Evolutionary conservation across 192 early-diverging fungal genomes (phyloP), one percentile per base, ranked within the genome.

Genomic region (Nowakowskiella sp.): DNA sequence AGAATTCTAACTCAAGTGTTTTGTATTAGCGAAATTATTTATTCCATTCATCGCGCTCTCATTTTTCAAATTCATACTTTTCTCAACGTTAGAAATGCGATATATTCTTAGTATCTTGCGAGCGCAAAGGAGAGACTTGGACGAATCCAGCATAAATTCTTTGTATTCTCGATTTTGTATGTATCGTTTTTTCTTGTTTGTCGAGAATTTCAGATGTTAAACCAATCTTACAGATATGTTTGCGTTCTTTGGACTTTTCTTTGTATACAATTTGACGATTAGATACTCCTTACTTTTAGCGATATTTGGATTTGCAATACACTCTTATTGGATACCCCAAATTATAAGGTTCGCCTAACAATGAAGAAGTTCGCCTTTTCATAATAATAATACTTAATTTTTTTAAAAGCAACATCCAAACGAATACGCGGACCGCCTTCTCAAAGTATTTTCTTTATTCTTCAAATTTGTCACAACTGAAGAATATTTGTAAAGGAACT

Each of bases 261-360:
- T 79, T 2, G 68, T 85, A 31, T 85, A 85, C 57, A 61, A 74
- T 28, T 82, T 75, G 23, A 58, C 77, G 3, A 62, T 65, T 6
- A 57, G 58, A 25, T 76, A 72, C 27, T 59, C 76, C 47, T 26
- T 73, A 28, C 58, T 71, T 55, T 58, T 80, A 26, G 47, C 47
- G 3, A 33, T 71, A 42, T 46, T 73, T 25, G 64, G 76, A 6
- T 53, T 78, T 8, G 45, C 52, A 1, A 49, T 80, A 27, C 84
- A 73, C 63, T 87, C 85, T 1, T 85, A 81, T 66, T 90, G 88
- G 88, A 61, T 87, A 8, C 88, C 88, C n/a, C 88, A 90, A 49
- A 86, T 87, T 42, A 61, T 75, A 24, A 72, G 29, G 62, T 64
- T n/a, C 22, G 57, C 8, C 21, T 19, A 30, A 34, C 25, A 25